These are phyloP conservation scores for Cylindrodendrum hubeiense DNA, from an alignment of 2,329 filamentous ascomycete genomes.

Conservation along the genomic window DNA sequence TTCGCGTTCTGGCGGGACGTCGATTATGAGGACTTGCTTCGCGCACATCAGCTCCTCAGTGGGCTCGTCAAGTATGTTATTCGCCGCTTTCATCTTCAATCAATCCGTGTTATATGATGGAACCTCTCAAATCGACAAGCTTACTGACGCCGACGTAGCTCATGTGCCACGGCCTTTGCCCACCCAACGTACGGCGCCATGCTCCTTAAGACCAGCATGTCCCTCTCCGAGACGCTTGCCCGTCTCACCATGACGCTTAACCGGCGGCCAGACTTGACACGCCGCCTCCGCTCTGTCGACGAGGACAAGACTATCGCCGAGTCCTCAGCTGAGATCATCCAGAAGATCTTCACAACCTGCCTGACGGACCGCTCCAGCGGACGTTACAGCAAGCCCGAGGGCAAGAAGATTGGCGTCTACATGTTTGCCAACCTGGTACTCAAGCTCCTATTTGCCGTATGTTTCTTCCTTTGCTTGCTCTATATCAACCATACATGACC, in stretches of 20 bases:
- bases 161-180: conserved; percentile 84
- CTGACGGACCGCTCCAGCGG: conserved; percentile 82
- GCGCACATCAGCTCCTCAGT: conserved; percentile 81
- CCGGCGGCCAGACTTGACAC: conserved; percentile 81
- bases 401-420: conserved; percentile 90
- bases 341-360: conserved; percentile 92
- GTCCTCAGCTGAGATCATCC: conserved; percentile 87
- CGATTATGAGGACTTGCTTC: conserved; percentile 79
- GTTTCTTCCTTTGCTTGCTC: conserved; percentile 38
- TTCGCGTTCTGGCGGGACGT: conserved; percentile 85
- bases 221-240: conserved; percentile 83
- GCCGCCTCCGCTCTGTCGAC: conserved; percentile 71
- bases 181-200: conserved; percentile 84
- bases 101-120: not conserved
- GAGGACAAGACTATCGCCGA: conserved; percentile 84
- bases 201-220: conserved; percentile 86
- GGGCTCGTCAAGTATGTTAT: conserved; percentile 77
- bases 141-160: conserved; percentile 60
- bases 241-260: conserved; percentile 88
- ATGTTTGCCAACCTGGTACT: conserved; percentile 91
- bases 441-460: conserved; percentile 85
- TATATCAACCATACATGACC: no score
- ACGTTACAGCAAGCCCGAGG: conserved; percentile 77
- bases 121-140: not conserved
- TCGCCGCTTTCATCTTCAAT: not conserved